These are phyloP conservation scores for Leucosporidium scottii DNA, from an alignment of 768 basidiomycete genomes.

Conservation along the genomic window DNA sequence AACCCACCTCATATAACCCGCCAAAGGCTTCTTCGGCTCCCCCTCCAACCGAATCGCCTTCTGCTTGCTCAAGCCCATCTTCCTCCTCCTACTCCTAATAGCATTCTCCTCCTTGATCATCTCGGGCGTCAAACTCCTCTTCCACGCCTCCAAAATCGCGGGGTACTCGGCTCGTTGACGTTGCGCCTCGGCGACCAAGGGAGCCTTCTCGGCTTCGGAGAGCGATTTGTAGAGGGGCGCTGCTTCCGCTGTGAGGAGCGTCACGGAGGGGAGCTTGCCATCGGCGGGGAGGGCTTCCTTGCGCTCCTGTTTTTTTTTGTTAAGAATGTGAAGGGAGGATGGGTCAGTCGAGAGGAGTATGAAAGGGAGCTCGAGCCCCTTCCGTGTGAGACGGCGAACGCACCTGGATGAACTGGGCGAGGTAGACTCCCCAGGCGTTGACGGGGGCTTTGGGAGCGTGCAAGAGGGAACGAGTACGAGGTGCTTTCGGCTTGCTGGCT, in stretches of 20 bases:
- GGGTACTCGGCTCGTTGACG: constrained; percentile 19
- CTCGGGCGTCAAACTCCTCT: constrained; percentile 23
- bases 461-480: constrained; percentile 1
- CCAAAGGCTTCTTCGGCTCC: constrained; percentile 24
- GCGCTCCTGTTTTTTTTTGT: neutral
- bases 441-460: constrained; percentile 21
- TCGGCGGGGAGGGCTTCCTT: neutral
- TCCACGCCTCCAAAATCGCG: constrained; percentile 25
- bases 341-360: neutral
- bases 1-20: constrained; percentile 19
- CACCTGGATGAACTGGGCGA: constrained; percentile 18
- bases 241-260: constrained; percentile 5
- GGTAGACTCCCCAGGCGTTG: constrained; percentile 25
- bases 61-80: constrained; percentile 13
- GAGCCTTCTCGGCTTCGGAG: neutral
- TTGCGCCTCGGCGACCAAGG: constrained; percentile 9
- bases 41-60: constrained; percentile 5
- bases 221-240: constrained; percentile 12
- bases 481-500: neutral
- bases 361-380: neutral
- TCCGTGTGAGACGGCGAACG: neutral
- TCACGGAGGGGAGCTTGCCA: constrained; percentile 7
- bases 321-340: neutral
- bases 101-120: constrained; percentile 31
- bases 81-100: constrained; percentile 10